Percentiles rank a stretch among this genome's conserved stretches.
Conservation (phyloP, 2,329 filamentous ascomycete genomes). For the Diaporthe vexans region DNA sequence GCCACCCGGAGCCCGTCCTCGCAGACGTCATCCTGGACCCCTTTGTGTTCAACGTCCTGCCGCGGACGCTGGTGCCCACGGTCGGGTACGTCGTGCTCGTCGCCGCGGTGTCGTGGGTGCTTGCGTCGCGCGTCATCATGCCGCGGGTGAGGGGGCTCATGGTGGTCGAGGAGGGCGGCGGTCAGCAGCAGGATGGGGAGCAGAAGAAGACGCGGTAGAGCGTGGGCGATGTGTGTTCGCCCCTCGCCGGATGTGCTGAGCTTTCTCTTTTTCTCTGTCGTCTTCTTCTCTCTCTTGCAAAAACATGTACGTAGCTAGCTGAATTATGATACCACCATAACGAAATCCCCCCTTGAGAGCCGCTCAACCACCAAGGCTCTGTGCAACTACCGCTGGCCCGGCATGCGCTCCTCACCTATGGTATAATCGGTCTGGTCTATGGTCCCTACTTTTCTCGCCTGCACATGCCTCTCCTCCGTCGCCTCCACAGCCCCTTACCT, state of each 20-base stretch:
- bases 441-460: neutral
- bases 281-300: conserved; percentile 1
- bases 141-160: conserved; percentile 48
- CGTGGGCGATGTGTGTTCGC: neutral
- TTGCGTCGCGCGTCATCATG: conserved; percentile 55
- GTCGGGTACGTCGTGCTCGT: conserved; percentile 76
- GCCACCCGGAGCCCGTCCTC: conserved; percentile 77
- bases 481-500: neutral
- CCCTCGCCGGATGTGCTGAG: conserved; percentile 14
- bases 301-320: conserved; percentile 33
- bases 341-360: neutral
- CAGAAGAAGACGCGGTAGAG: conserved; percentile 57
- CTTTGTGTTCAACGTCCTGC: conserved; percentile 83
- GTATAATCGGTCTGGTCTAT: conserved; percentile 30
- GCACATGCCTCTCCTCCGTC: neutral
- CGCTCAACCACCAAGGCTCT: neutral
- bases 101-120: conserved; percentile 61
- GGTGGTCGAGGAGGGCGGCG: conserved; percentile 14
- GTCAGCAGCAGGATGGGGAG: conserved; percentile 41
- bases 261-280: conserved; percentile 1
- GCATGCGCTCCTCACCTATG: neutral
- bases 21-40: conserved; percentile 91
- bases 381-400: neutral
- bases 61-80: conserved; percentile 81
- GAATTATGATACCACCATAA: conserved; percentile 34